Evolutionary conservation across 2,329 filamentous ascomycete genomes (phyloP), one percentile per base, ranked within the genome.

Genomic region (Ophiostoma montium): DNA sequence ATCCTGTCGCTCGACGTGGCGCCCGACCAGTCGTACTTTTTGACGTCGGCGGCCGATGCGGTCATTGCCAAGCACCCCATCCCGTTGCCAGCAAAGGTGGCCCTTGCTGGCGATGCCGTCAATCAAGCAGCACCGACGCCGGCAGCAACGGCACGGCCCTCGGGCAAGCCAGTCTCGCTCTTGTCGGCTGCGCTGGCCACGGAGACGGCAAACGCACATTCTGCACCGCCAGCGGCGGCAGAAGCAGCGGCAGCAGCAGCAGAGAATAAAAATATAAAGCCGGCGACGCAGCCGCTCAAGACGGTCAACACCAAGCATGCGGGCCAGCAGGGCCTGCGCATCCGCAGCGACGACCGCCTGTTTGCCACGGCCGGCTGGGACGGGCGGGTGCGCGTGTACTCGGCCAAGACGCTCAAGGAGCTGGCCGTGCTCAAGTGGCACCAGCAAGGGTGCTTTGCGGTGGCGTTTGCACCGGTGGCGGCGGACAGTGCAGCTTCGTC

Each of bases 301-400:
- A 63, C 67, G 0, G 55, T 80, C 41, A 80, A 90, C 57, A 95
- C 90, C 1, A 90, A 84, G 60, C 92, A 96, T 62, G 76, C 89
- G 0, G 92, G 92, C 1, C 90, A 96, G 62, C 92, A 98, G 63
- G 78, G 80, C 11, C 67, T 98, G 7, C 68, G 67, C 3, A 73
- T 95, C 21, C 78, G 92, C 13, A 82, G 79, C 2, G 92, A 98
- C 62, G 84, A 80, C 3, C 82, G 77, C 54, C 74, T 98, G 4
- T 84, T 95, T 55, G 86, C 84, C 3, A 96, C 90, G 0, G 90
- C 86, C 0, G 92, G 92, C 3, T 98, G 92, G 92, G 92, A 98
- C 63, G 75, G 79, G 1, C 78, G 80, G 44, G 70, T 89, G 1
- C 73, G 92, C 9, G 80, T 96, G 1, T 98, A 96, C 63, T 84